Evolutionary conservation across 768 basidiomycete species (phyloP).

Genomic region (Mycena pura): DNA sequence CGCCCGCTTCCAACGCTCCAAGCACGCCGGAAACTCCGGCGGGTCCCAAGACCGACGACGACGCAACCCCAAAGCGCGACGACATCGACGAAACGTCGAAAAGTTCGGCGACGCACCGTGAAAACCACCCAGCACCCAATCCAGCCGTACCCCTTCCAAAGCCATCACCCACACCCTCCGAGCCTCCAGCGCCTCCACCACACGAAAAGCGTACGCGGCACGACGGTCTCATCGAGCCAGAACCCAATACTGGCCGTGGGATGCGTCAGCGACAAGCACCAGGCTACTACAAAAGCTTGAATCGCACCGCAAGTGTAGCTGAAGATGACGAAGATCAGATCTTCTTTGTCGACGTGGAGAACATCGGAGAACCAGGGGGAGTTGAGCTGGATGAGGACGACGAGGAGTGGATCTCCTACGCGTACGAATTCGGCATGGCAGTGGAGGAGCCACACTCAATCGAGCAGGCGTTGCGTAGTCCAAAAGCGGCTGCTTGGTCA

Average conservation of each 20-base stretch:
- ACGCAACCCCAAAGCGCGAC: not conserved
- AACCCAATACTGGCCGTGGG: constrained; percentile 14
- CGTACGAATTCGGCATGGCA: constrained; percentile 5
- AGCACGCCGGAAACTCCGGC: not conserved
- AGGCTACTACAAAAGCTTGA: constrained; percentile 2
- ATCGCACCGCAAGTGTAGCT: not conserved
- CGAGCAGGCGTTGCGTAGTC: constrained; percentile 27
- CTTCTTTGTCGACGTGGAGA: not conserved
- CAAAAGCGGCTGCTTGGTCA: constrained; percentile 26
- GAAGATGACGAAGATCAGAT: constrained; percentile 11
- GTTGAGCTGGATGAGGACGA: not conserved
- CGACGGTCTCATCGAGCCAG: constrained; percentile 13
- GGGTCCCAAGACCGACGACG: no score
- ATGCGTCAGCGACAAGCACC: not conserved
- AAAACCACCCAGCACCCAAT: not conserved
- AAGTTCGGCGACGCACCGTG: not conserved
- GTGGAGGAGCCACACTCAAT: constrained; percentile 27
- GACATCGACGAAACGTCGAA: not conserved
- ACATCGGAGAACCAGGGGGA: constrained; percentile 14
- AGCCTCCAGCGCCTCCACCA: constrained; percentile 15
- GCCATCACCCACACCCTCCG: not conserved
- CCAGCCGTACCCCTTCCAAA: not conserved
- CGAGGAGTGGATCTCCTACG: constrained; percentile 3
- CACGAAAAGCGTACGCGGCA: constrained; percentile 5
- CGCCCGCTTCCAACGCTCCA: constrained; percentile 6